Conservation (phyloP, 345 rosid species). For the Sonneratia alba region DNA sequence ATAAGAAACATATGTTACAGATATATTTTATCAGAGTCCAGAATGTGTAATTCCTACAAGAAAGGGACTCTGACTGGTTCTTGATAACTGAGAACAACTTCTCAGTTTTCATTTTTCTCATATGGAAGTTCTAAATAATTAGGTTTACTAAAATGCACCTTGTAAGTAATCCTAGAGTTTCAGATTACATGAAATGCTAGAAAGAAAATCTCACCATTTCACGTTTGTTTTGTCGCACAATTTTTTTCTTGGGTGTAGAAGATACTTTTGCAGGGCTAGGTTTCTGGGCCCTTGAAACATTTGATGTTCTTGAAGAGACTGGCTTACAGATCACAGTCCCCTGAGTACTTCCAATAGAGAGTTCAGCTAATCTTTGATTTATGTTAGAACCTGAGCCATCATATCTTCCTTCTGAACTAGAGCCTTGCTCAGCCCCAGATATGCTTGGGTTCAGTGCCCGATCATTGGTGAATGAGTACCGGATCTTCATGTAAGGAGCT, state of each 20-base stretch:
- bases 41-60: not conserved
- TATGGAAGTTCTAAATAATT: no score
- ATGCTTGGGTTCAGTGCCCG: conserved; percentile 77
- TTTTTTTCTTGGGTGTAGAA: conserved; percentile 30
- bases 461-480: conserved; percentile 45
- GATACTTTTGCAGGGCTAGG: conserved; percentile 43
- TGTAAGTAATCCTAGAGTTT: no score
- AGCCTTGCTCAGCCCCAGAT: conserved; percentile 71
- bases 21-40: not conserved
- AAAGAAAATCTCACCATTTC: conserved; percentile 43
- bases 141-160: no score
- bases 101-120: no score
- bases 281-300: conserved; percentile 35
- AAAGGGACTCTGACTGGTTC: not conserved
- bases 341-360: conserved; percentile 48
- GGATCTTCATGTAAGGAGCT: conserved; percentile 34
- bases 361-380: conserved; percentile 31
- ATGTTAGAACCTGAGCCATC: conserved; percentile 20
- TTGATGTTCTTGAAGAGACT: conserved; percentile 36
- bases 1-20: not conserved
- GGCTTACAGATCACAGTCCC: conserved; percentile 70
- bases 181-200: no score
- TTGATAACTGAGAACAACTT: no score
- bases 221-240: conserved; percentile 36
- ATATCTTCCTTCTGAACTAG: conserved; percentile 38